Base-by-base conservation (phyloP, 2,329 filamentous ascomycete genomes). In the Amauroascus verrucosus region DNA sequence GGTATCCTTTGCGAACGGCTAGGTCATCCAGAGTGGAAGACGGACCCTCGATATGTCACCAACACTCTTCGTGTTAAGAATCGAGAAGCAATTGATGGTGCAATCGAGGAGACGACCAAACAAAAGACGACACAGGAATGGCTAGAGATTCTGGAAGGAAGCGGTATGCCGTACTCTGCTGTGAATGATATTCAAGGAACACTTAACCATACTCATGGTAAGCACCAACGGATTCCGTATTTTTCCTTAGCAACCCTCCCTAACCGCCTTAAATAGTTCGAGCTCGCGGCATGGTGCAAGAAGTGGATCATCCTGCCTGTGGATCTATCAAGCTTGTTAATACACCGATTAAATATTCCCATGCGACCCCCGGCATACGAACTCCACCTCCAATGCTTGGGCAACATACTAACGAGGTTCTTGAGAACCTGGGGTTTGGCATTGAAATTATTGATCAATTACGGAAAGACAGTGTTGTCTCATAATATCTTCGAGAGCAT, bases 281-380 rank as follows among this genome's bases (percentile, higher is more conserved):
- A 52, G 90, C 90, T 20, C 80, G 93, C 54, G 79, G 84, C 56
- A 98, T 98, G 93, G 85, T 98, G 1, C 81, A 87, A 13, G 85
- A 95, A 65, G 75, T 96, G 43, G 80, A 95, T 0, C 93, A 98
- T 65, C 80, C 80, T 4, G 75, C 77, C 6, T 97, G 91, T 67
- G 93, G 93, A 0, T 79, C 84, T 0, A 84, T 98, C 58, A 90
- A 89, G 70, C 74, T 98, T 64, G 85, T 98, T 51, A 96, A 95
- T 64, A 94, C 89, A 0, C 93, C 93, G 0, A 84, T 98, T 55
- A 98, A 98, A 68, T 95, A 89, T 68, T 95, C 89, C 4, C 82
- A 90, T 60, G 86, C 85, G 24, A 82, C 79, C 60, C 88, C 90
- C 0, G 79, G 81, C 2, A 82, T 95, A 37, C 77, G 91, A 32